Percentiles rank a stretch among this genome's conserved stretches.
These are phyloP conservation scores for Lolium multiflorum DNA, from an alignment of 176 grass and related monocot genomes.

Conservation along the genomic window DNA sequence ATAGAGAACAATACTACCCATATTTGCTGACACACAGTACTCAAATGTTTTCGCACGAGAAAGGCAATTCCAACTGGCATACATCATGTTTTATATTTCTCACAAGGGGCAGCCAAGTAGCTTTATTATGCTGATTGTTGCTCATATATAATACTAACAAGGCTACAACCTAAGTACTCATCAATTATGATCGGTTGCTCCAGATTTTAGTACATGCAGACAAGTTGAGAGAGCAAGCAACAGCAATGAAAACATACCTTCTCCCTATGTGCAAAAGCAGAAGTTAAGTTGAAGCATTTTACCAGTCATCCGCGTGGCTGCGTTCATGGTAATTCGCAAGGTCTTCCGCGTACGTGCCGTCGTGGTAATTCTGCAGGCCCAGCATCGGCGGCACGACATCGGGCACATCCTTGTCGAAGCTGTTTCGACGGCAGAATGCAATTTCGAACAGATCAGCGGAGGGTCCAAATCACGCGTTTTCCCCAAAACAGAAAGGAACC, in stretches of 20 bases:
- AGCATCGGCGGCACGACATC: conserved; percentile 69
- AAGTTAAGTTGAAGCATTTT: neutral
- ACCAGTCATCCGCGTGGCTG: conserved; percentile 77
- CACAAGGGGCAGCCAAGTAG: neutral
- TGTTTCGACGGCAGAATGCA: conserved; percentile 40
- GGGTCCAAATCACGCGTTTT: conserved; percentile 26
- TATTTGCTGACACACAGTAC: neutral
- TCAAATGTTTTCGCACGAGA: neutral
- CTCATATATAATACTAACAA: neutral
- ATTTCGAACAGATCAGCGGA: conserved; percentile 3
- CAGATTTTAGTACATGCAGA: no score
- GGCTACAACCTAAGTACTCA: neutral
- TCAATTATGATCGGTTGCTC: no score
- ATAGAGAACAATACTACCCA: no score
- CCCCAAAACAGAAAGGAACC: neutral
- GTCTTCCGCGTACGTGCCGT: conserved; percentile 67
- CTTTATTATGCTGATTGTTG: neutral
- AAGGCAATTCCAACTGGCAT: neutral
- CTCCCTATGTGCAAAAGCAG: neutral
- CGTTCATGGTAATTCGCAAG: conserved; percentile 73
- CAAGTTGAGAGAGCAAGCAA: no score
- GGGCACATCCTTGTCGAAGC: conserved; percentile 88
- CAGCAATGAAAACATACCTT: no score
- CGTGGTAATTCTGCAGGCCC: conserved; percentile 73
- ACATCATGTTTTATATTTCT: neutral